Conservation (phyloP, 345 rosid genomes). For the Syzygium grande region DNA sequence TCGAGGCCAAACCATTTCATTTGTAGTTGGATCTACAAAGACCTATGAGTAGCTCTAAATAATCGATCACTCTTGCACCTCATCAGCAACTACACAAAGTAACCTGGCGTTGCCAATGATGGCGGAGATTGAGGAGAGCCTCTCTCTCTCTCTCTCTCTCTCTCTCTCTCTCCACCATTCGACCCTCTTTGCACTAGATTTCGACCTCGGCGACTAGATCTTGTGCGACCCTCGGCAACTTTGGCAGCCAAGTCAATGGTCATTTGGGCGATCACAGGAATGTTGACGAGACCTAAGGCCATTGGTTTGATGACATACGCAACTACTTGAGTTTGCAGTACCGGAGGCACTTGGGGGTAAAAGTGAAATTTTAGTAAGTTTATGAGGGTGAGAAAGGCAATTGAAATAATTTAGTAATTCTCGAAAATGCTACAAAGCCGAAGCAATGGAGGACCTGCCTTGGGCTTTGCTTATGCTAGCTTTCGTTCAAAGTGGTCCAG, state of each 20-base stretch:
- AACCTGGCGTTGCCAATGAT: not conserved
- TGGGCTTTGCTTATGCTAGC: not conserved
- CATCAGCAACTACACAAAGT: not conserved
- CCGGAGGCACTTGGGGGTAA: accelerated
- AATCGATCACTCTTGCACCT: not conserved
- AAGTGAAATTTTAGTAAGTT: not conserved
- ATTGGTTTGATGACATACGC: no score
- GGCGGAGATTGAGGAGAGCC: not conserved
- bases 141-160: not conserved
- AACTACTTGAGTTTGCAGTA: no score
- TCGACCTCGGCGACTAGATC: not conserved
- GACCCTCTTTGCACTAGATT: not conserved
- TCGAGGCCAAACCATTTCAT: no score
- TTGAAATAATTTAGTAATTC: no score
- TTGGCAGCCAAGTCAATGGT: not conserved
- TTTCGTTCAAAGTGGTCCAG: not conserved
- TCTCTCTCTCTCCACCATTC: not conserved
- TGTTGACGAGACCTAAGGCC: not conserved
- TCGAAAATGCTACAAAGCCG: not conserved
- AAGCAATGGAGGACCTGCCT: not conserved
- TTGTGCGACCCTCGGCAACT: not conserved
- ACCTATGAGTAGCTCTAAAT: not conserved
- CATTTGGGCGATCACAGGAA: not conserved
- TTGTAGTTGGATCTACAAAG: not conserved
- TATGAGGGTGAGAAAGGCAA: not conserved